Evolutionary conservation across 1,284 basidiomycete species (phyloP), one percentile per base, ranked within the genome.

Genomic region (Pascua guehoae): DNA sequence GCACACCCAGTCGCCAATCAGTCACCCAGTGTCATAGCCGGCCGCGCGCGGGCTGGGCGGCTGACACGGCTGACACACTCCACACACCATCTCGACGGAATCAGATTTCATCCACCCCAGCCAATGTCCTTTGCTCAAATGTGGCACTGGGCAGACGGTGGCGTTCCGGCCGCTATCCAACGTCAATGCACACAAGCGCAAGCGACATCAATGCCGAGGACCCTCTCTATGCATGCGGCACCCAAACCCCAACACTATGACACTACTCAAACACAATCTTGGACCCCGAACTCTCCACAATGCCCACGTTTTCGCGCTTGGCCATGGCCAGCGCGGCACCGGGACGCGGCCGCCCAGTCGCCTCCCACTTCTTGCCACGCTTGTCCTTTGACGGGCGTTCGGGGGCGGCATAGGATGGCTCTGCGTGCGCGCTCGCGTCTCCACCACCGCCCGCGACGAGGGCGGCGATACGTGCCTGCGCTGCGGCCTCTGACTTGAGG

Each of bases 261-360:
- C n/a, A 44, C 64, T 71, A 76, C 56, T 78, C 76, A 71, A 97
- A 98, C 36, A 84, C 85, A 57, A 88, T 88, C 79, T 93, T 96
- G 73, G 85, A 84, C n/a, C 90, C 90, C 32, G 63, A 49, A 8
- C 67, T 71, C 37, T 87, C 86, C 8, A 96, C 82, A 67, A 98
- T 95, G 1, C 86, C 89, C 16, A 85, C 86, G 58, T 86, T 88
- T 74, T 91, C 89, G 53, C 94, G 83, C 72, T 88, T 87, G 16
- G 95, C 94, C 58, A 85, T 83, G 0, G 93, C 92, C 18, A 97
- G 82, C 5, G 91, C 92, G 5, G 92, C 94, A 54, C 94, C 94
- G 24, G 94, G 93, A 72, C 84, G 87, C 8, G 86, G 82, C 53
- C 92, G 82, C 55, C 76, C 74, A 2, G 64, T 66, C 41, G 68